Base-by-base conservation (phyloP, 1,284 basidiomycete species). In the Laetiporus sulphureus region DNA sequence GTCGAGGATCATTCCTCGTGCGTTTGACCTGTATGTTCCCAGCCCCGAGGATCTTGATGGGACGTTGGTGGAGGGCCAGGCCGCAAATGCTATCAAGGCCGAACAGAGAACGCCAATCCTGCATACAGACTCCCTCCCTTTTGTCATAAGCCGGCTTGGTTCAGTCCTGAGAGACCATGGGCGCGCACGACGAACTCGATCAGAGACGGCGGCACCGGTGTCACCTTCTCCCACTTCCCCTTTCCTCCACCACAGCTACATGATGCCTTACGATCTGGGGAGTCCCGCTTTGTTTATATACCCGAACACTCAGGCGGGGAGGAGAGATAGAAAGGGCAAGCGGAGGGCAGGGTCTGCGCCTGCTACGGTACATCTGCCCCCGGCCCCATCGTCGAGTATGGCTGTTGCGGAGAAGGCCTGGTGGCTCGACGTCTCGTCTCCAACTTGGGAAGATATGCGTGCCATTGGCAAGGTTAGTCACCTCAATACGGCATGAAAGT, bases 391-490 rank as follows among this genome's bases (percentile, higher is more conserved):
- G 5, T 34, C 33, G 1, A 41, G 22, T 1, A 27, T 4, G 11
- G 42, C 22, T 39, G n/a, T 5, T 37, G 27, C 50, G 42, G 41
- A 51, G 41, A 56, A 55, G 42, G 82, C 88, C 10, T 97, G 93
- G 94, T 97, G 92, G 80, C 66, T 98, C 20, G 92, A 98, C 58
- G 80, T 97, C 2, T 77, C 88, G 15, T 93, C 85, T 53, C 93
- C 94, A 1, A 85, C 83, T 0, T 92, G 91, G 77, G 84, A 86
- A 40, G 93, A 96, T 62, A 82, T 97, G 74, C 76, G 85, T 42
- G 79, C 86, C 16, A 76, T 97, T 38, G 88, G 91, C 40, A 91
- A 90, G 72, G 89, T 83, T 51, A 43, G 72, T 54, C 27, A 13
- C 16, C 41, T 7, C 42, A 15, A 37, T 24, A 8, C 25, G 8